phyloP scores from a whole-genome alignment of 305 asterid species.

The Rubia balearica region DNA sequence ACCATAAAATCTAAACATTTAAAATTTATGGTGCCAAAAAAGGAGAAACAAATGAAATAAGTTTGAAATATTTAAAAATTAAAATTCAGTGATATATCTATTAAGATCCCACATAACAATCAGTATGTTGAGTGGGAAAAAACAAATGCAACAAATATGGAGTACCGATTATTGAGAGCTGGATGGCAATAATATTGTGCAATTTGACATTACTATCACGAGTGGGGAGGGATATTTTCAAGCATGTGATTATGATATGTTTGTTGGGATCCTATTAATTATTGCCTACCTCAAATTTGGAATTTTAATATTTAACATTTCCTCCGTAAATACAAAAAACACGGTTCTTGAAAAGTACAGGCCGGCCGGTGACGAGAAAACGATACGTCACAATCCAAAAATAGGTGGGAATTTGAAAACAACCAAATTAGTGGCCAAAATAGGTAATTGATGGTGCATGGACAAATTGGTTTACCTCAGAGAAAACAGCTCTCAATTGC shows the following conservation, averaged over 20 bases:
- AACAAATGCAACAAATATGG: too few species aligned
- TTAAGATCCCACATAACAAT: too few species aligned
- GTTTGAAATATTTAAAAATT: too few species aligned
- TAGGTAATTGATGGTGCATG: not conserved
- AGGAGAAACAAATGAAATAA: too few species aligned
- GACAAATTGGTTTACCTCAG: slow-evolving; percentile 41
- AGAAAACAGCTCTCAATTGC: slow-evolving; percentile 68
- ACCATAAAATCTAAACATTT: too few species aligned
- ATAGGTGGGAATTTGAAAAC: not conserved
- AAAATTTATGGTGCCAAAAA: too few species aligned
- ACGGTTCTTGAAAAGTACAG: slow-evolving; percentile 12
- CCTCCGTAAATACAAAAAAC: not conserved
- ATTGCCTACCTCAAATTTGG: not conserved
- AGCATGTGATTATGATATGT: not conserved
- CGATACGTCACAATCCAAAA: not conserved
- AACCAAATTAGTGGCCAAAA: not conserved
- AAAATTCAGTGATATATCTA: too few species aligned
- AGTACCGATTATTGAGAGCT: not conserved
- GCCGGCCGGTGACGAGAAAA: not conserved
- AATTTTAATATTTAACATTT: too few species aligned
- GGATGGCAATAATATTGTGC: slow-evolving; percentile 3
- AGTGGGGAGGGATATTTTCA: not conserved
- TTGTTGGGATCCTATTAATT: slow-evolving; percentile 8
- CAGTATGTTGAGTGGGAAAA: not conserved
- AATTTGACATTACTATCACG: not conserved